Base-by-base conservation (phyloP, 2,329 filamentous ascomycete genomes). In the Pestalotiopsis sp. region DNA sequence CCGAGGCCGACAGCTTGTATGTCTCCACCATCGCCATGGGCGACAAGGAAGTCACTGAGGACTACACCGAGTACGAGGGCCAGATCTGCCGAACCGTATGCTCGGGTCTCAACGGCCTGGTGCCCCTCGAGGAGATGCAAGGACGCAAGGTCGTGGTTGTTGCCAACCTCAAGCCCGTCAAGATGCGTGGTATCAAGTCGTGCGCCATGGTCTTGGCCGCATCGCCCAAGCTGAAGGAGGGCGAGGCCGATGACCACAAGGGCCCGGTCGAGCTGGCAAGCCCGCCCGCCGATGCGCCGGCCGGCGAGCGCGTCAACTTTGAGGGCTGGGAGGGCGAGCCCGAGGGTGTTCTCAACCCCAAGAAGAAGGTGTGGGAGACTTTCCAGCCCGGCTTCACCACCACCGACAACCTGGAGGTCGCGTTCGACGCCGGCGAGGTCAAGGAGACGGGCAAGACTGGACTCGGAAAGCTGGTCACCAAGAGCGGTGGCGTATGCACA, bases 291-390 rank as follows among this genome's bases (percentile, higher is more conserved):
- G 93, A 89, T 56, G 87, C 93, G 58, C 89, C 91, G 78, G 93
- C 95, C 5, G 96, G 96, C 69, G 94, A 97, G 79, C 87, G 93
- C 14, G 93, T 98, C 65, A 95, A 87, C 86, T 99, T 99, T 79
- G 93, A 98, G 79, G 96, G 96, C 62, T 99, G 93, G 91, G 87
- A 93, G 80, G 95, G 94, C 69, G 93, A 97, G 85, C 94, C 96
- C 0, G 96, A 99, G 87, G 92, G 91, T 71, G 90, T 95, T 65
- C 87, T 99, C 69, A 99, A 98, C 87, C 96, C 96, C 69, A 99
- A 99, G 91, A 99, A 98, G 91, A 98, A 98, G 91, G 86, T 98
- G 70, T 98, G 95, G 95, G 96, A 99, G 87, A 93, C 88, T 11
- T 93, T 97, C 83, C 95, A 98, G 86, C 94, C 95, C 1, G 96